Base-by-base conservation (phyloP, 2,329 filamentous ascomycete genomes). In the Fusarium protoensiforme region DNA sequence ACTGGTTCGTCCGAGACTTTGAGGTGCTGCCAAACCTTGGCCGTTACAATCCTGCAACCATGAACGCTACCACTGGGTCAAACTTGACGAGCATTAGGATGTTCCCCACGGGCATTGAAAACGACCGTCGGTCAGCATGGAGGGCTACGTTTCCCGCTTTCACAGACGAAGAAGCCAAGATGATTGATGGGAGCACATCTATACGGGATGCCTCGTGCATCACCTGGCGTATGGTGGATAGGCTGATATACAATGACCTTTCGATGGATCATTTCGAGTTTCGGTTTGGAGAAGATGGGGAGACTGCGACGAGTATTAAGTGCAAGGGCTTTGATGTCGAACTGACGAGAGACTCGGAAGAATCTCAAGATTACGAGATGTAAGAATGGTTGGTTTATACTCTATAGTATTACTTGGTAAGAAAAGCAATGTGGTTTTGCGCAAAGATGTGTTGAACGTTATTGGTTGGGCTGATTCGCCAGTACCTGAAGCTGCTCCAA, bases 251-350 rank as follows among this genome's bases (percentile, higher is more conserved):
- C 16, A 68, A 68, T 10, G 39, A 14, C 0, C 8, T 68, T 20
- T 58, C 66, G 0, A 35, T 68, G 18, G 64, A 68, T 14, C 57
- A 68, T 20, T 68, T 68, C n/a, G 66, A 68, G 51, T 68, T 68
- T 0, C 31, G 7, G 20, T 33, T 36, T 33, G 51, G 39, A 1
- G 24, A 20, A 1, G 33, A 58, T 13, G 57, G 56, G 0, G 48
- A 51, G 1, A 53, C 18, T 5, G 64, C 48, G 0, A n/a, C 24
- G 4, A 53, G 35, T n/a, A 67, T 68, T 5, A 67, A 63, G 18
- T 57, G 38, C 1, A 68, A 41, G 27, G 64, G 22, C 2, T 68
- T 68, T 18, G 39, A 53, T 7, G 11, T 68, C 4, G 57, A 68
- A 9, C 27, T 68, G 56, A n/a, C 20, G 1, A 58, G 51, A 5